Percentiles rank a stretch among this genome's conserved stretches.
Evolutionary conservation across 345 rosid species (phyloP).

Genomic region (Populus ilicifolia): DNA sequence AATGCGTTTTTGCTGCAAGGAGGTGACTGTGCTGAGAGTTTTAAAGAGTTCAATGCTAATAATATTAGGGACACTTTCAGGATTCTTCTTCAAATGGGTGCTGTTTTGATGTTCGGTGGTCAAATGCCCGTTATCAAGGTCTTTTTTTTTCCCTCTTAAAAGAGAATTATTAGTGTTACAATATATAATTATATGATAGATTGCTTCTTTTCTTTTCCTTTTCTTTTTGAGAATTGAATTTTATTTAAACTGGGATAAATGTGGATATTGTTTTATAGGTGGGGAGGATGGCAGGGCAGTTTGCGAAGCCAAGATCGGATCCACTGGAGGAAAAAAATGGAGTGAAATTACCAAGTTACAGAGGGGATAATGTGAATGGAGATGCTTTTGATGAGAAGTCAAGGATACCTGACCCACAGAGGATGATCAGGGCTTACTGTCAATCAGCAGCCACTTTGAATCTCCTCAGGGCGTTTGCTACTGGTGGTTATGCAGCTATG

Average conservation of each 20-base stretch:
- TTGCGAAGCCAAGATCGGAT: conserved; percentile 31
- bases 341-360: conserved; percentile 29
- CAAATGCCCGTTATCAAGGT: conserved; percentile 35
- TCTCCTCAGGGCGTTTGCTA: conserved; percentile 30
- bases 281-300: conserved; percentile 33
- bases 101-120: conserved; percentile 30
- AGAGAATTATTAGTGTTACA: background rate
- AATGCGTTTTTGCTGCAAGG: conserved; percentile 27
- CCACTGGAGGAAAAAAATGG: conserved; percentile 24
- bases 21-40: conserved; percentile 32
- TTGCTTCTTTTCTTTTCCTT: background rate
- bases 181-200: background rate
- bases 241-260: background rate
- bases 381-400: conserved; percentile 27
- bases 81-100: conserved; percentile 29
- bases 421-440: conserved; percentile 32
- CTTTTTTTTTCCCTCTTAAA: background rate
- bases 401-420: conserved; percentile 25
- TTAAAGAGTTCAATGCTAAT: conserved; percentile 28
- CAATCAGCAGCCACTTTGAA: conserved; percentile 30
- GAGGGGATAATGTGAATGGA: conserved; percentile 28
- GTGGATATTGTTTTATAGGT: conserved; percentile 9
- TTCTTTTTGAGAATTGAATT: background rate
- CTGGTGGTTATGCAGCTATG: conserved; percentile 33
- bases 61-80: conserved; percentile 30